These are phyloP conservation scores for Chrysoporthe puriensis DNA, from an alignment of 2,329 filamentous ascomycete species.

Conservation along the genomic window DNA sequence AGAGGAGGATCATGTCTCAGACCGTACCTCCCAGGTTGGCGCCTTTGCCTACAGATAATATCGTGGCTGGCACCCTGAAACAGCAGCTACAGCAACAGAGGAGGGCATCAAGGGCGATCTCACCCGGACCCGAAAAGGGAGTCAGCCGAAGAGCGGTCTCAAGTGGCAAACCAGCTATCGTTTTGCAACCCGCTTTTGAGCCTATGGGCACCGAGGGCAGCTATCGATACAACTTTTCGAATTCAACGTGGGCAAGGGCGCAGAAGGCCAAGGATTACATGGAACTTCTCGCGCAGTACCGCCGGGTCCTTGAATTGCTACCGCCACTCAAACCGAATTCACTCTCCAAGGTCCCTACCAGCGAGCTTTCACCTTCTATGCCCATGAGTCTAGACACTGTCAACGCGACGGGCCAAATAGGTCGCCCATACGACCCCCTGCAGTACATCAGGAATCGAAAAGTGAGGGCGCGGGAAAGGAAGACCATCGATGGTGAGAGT, in stretches of 20 bases:
- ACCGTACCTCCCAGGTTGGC: slow-evolving; percentile 55
- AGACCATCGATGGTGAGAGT: slow-evolving; percentile 71
- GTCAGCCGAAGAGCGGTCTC: slow-evolving; percentile 47
- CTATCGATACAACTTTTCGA: slow-evolving; percentile 71
- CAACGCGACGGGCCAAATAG: slow-evolving; percentile 49
- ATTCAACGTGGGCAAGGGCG: slow-evolving; percentile 78
- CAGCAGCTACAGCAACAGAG: slow-evolving; percentile 76
- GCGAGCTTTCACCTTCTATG: slow-evolving; percentile 48
- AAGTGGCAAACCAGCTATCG: slow-evolving; percentile 45
- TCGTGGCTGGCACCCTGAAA: slow-evolving; percentile 62
- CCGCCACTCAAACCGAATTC: slow-evolving; percentile 67
- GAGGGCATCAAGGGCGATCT: slow-evolving; percentile 62
- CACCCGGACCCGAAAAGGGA: slow-evolving; percentile 56
- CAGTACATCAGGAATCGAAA: slow-evolving; percentile 93
- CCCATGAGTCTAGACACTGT: slow-evolving; percentile 36
- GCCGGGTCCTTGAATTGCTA: slow-evolving; percentile 76
- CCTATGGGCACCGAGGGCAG: slow-evolving; percentile 42
- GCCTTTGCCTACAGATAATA: slow-evolving; percentile 53
- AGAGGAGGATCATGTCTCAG: slow-evolving; percentile 58
- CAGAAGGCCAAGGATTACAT: slow-evolving; percentile 85
- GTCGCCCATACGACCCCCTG: slow-evolving; percentile 84
- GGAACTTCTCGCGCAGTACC: slow-evolving; percentile 83
- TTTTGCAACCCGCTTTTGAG: slow-evolving; percentile 54
- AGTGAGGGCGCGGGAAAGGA: slow-evolving; percentile 77
- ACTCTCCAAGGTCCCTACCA: slow-evolving; percentile 41